Evolutionary conservation across 2,329 filamentous ascomycete species (phyloP).

Genomic region (Trematosphaeria pertusa): DNA sequence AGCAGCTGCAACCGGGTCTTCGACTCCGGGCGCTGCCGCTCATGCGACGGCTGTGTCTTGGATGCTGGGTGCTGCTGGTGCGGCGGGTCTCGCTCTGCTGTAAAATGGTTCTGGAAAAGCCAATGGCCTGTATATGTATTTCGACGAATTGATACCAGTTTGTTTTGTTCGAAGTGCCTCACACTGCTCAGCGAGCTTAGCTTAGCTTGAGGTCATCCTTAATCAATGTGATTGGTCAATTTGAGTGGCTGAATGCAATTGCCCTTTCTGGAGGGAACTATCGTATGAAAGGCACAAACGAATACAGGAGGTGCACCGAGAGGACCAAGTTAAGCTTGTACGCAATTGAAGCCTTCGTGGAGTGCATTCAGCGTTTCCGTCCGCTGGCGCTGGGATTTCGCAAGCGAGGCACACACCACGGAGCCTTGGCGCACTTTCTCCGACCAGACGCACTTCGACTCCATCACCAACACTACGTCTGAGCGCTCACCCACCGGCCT

Average conservation of each 20-base stretch:
- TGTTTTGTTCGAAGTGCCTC: not conserved
- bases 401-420: too few species aligned
- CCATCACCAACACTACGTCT: constrained; percentile 25
- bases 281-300: not conserved
- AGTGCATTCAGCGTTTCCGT: too few species aligned
- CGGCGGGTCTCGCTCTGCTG: constrained; percentile 39
- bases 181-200: not conserved
- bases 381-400: too few species aligned
- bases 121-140: not conserved
- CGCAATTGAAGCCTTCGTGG: too few species aligned
- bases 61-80: constrained; percentile 43
- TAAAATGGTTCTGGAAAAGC: constrained; percentile 15
- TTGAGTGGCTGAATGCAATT: not conserved
- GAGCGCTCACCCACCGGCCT: constrained; percentile 14
- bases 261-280: not conserved
- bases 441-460: constrained; percentile 22
- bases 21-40: constrained; percentile 32
- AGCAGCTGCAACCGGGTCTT: constrained; percentile 19
- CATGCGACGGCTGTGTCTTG: constrained; percentile 42
- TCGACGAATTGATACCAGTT: constrained; percentile 8
- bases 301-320: too few species aligned
- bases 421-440: constrained; percentile 25
- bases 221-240: constrained; percentile 15
- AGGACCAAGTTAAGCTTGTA: too few species aligned
- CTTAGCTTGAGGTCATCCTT: too few species aligned